Evolutionary conservation across 2,329 filamentous ascomycete genomes (phyloP), one percentile per base, ranked within the genome.

Genomic region (Aureobasidium pullulans): DNA sequence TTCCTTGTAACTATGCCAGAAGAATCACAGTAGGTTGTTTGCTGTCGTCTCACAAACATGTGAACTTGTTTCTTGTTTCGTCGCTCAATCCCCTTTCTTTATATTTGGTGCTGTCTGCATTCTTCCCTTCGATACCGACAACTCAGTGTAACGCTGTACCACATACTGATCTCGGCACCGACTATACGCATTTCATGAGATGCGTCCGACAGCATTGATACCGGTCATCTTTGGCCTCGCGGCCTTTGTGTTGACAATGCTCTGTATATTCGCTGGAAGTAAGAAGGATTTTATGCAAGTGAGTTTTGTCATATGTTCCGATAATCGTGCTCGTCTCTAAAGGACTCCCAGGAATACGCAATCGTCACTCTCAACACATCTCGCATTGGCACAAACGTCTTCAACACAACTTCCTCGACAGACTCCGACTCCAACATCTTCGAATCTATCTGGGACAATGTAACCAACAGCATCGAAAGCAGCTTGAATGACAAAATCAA

Each of bases 241-340:
- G 32, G 81, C 82, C 3, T 79, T 85, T 42, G 75, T 85, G 19
- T 76, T 87, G 44, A 77, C 78, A 16, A 77, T 86, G 64, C 74
- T 86, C 8, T 84, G 80, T 66, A 74, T 87, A 61, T 85, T 85
- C 64, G 83, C 84, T 1, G 84, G 84, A 39, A 76, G 79, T 39
- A 82, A 81, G 65, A 74, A 72, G 54, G 74, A 73, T 15, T 79
- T 84, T 64, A 77, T 87, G 70, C 77, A 84, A 62, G 57, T 58
- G 16, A 28, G 53, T n/a, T 15, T 19, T 32, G 19, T 34, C 37
- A 10, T 6, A 16, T 16, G 19, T n/a, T 10, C 11, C 6, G 15
- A 19, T 13, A 11, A 4, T 15, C 34, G 11, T 28, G 3, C 5
- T 15, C 28, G 5, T 6, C 16, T 1, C 31, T 46, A 16, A 47